Evolutionary conservation across 176 grass and related monocot species (phyloP).

Genomic region (Aegilops sharonensis): DNA sequence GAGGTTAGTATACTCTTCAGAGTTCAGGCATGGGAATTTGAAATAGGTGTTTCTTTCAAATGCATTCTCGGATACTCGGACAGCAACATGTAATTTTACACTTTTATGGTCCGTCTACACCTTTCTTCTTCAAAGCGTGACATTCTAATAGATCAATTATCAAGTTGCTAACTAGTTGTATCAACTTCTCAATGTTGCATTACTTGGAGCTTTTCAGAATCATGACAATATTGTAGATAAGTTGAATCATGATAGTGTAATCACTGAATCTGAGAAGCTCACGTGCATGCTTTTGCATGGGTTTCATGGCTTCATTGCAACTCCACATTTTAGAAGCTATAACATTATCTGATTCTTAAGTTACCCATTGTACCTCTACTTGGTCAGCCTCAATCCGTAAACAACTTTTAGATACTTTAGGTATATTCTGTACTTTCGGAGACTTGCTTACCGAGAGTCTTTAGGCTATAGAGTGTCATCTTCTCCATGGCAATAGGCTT

Average conservation of each 20-base stretch:
- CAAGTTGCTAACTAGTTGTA: background rate
- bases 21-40: constrained; percentile 3
- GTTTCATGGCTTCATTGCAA: background rate
- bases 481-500: background rate
- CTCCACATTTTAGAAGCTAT: background rate
- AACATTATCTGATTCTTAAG: background rate
- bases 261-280: background rate
- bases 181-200: background rate
- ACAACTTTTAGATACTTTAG: background rate
- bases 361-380: background rate
- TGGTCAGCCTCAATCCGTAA: background rate
- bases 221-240: constrained; percentile 2
- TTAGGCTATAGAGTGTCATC: background rate
- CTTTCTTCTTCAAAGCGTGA: constrained; percentile 4
- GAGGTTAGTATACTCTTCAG: constrained; percentile 58
- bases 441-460: background rate
- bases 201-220: background rate
- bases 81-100: background rate
- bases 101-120: background rate
- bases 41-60: constrained; percentile 6
- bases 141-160: constrained; percentile 12
- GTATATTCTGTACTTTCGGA: background rate
- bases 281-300: background rate
- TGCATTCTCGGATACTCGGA: background rate
- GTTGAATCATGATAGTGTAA: background rate